Evolutionary conservation across 345 rosid genomes (phyloP), one percentile per base, ranked within the genome.

Genomic region (Citrus glauca): DNA sequence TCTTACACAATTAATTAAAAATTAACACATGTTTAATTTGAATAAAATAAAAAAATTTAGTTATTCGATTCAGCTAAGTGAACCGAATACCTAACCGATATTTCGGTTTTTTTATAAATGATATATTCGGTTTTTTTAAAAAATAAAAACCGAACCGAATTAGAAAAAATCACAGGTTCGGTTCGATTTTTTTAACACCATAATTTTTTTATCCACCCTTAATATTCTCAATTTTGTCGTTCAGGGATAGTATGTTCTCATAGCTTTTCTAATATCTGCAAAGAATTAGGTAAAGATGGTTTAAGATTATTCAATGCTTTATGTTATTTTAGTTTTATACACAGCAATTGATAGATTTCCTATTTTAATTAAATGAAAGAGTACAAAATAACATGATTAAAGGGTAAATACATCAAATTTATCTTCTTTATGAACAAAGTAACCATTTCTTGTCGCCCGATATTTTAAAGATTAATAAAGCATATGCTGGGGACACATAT

Each of bases 341-440:
- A 30, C 8, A 32, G 32, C 10, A 17, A 13, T 13, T 28, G 5
- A 25, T 7, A 53, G 1, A 65, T 27, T 33, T 67, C 24, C 30
- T 28, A 50, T 24, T 42, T 69, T 35, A n/a, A 53, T 32, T 8
- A 33, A 53, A 67, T 17, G 64, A 72, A 75, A 67, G 57, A 65
- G 71, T 69, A 80, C 74, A 69, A 83, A 83, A 8, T 7, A 71
- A 32, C 64, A 80, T 78, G 84, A 80, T 78, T 78, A 74, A 70
- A 69, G 38, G 33, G 75, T 28, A 32, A 25, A 35, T 61, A 50
- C 78, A 69, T 27, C 22, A 64, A 73, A 66, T 69, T 30, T 71
- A 75, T 42, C 82, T 81, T 84, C 76, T 53, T 71, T 71, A 24
- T 11, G 25, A 78, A 81, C 78, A 14, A 69, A 60, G 72, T 77